Percentiles rank a stretch among this genome's conserved stretches.
Evolutionary conservation across 495 filamentous ascomycete genomes (phyloP).

Genomic region (Rusavskia elegans): DNA sequence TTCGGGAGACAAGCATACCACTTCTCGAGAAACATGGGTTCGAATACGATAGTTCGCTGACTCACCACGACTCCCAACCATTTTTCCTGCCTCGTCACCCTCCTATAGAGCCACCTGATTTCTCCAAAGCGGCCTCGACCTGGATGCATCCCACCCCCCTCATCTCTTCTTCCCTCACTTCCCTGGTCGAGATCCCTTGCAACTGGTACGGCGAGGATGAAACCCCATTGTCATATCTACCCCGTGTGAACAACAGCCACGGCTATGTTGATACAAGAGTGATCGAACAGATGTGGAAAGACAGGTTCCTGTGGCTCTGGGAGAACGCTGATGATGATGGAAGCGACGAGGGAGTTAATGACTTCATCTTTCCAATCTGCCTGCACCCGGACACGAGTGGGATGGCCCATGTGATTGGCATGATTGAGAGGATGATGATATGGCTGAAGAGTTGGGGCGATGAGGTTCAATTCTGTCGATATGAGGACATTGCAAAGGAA

Average conservation of each 20-base stretch:
- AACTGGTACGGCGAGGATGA: slow-evolving; percentile 45
- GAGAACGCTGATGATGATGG: slow-evolving; percentile 20
- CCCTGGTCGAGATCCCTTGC: slow-evolving; percentile 35
- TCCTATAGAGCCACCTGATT: slow-evolving; percentile 34
- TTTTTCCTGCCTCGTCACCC: slow-evolving; percentile 34
- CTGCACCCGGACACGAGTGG: slow-evolving; percentile 46
- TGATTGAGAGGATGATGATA: slow-evolving; percentile 37
- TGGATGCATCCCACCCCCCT: slow-evolving; percentile 42
- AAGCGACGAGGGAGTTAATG: slow-evolving; percentile 8
- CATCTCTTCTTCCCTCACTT: slow-evolving; percentile 13
- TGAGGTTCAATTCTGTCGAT: slow-evolving; percentile 33
- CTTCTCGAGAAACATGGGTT: slow-evolving; percentile 39
- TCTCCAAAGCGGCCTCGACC: slow-evolving; percentile 27
- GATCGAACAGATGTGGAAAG: slow-evolving; percentile 39
- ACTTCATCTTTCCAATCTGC: slow-evolving; percentile 30
- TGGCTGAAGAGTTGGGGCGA: slow-evolving; percentile 32
- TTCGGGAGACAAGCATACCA: slow-evolving; percentile 36
- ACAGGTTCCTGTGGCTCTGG: slow-evolving; percentile 30
- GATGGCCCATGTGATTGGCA: slow-evolving; percentile 45
- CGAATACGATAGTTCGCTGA: slow-evolving; percentile 36
- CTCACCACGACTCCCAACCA: slow-evolving; percentile 36
- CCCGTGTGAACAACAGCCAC: slow-evolving; percentile 31
- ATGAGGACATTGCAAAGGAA: slow-evolving; percentile 23
- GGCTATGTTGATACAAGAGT: slow-evolving; percentile 35
- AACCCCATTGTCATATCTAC: slow-evolving; percentile 38